Evolutionary conservation across 139 green algal genomes (phyloP).

Genomic region (Chlorella ohadii): DNA sequence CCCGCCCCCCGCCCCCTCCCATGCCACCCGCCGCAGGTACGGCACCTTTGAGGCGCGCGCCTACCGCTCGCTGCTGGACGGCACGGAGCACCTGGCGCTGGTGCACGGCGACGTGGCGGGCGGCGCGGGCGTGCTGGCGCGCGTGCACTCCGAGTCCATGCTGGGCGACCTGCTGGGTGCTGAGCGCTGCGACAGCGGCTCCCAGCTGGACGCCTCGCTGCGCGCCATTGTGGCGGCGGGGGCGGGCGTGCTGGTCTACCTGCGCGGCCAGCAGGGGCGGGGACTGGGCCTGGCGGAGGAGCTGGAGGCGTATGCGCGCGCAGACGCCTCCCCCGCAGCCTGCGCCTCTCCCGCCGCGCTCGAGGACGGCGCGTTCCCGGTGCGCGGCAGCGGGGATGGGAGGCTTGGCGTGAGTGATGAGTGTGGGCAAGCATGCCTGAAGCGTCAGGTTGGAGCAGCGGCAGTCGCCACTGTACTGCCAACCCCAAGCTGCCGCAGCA

Average conservation of each 20-base stretch:
- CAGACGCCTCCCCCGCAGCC: background rate
- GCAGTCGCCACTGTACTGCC: too few species aligned
- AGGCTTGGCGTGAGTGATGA: background rate
- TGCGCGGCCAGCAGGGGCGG: slow-evolving; percentile 49
- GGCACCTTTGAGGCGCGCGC: slow-evolving; percentile 58
- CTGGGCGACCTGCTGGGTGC: slow-evolving; percentile 61
- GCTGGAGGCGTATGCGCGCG: slow-evolving; percentile 39
- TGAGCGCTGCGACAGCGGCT: slow-evolving; percentile 22
- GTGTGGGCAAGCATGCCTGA: background rate
- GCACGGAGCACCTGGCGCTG: slow-evolving; percentile 71
- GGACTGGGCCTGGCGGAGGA: slow-evolving; percentile 45
- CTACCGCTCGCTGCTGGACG: slow-evolving; percentile 64
- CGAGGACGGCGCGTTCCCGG: slow-evolving; percentile 25
- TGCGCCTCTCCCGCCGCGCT: slow-evolving; percentile 7
- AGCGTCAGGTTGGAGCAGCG: too few species aligned
- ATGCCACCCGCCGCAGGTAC: slow-evolving; percentile 11
- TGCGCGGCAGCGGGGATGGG: slow-evolving; percentile 37
- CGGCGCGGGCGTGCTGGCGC: slow-evolving; percentile 34
- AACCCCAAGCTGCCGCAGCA: background rate
- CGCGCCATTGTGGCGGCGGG: slow-evolving; percentile 44
- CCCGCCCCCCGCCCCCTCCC: too few species aligned
- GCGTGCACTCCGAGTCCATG: slow-evolving; percentile 52
- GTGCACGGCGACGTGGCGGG: slow-evolving; percentile 54
- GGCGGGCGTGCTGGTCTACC: slow-evolving; percentile 70
- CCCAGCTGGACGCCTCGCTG: slow-evolving; percentile 62